Base-by-base conservation (phyloP, 495 filamentous ascomycete genomes). In the Polyplosphaeria fusca region DNA sequence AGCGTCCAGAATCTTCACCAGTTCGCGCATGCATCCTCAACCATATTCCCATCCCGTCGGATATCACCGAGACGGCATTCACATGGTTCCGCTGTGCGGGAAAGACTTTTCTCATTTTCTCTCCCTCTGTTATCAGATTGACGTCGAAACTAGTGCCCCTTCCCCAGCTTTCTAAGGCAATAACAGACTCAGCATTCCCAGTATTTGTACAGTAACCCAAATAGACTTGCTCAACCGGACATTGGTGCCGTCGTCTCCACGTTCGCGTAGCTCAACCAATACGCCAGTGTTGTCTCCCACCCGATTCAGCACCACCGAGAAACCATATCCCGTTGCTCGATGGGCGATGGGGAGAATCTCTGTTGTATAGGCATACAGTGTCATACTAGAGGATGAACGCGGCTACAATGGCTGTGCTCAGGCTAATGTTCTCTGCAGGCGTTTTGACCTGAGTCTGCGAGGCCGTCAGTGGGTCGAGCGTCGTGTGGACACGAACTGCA, bases 331-430 rank as follows among this genome's bases (percentile, higher is more conserved):
- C 5, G 73, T 76, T 11, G 70, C 73, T 19, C 74, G 68, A 55
- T 77, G 74, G 5, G 74, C 73, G 37, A 59, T 63, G 3, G 74
- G 74, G 14, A 76, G 45, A 22, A 77, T 71, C 41, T 77, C 74
- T 2, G 74, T 72, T 0, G 74, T 77, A 49, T 76, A 77, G 7
- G 74, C 74, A 48, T 77, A 77, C 0, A 76, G 73, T 75, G 9
- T 70, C 73, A 43, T 78, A 78, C 63, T 75, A 78, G 32, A 78
- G 77, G 47, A 76, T 73, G 19, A 70, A 71, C 1, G 71, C 67
- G 0, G 73, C 72, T 0, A 69, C 70, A 28, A 77, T 77, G 0
- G 74, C 73, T 16, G 69, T 69, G 3, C 67, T 68, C 3, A 75
- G 67, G 1, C 74, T 71, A 7, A 77, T 25, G 51, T 76, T 77